Percentiles rank a stretch among this genome's conserved stretches.
Evolutionary conservation across 2,329 filamentous ascomycete species (phyloP).

Genomic region (Arthrobotrys entomopaga): DNA sequence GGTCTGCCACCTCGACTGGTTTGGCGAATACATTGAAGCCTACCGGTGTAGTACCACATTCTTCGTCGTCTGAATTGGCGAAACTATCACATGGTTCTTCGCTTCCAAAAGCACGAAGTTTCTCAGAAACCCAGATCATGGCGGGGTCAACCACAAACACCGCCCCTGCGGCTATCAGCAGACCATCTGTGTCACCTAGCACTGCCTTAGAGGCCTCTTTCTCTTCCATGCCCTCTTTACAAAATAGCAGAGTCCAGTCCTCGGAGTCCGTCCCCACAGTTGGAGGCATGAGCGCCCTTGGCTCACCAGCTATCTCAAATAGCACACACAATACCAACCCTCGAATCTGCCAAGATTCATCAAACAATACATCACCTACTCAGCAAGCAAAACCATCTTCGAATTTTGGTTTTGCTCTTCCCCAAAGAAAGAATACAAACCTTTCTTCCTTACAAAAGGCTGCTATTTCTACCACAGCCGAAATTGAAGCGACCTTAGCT

Average conservation of each 20-base stretch:
- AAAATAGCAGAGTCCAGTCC: conserved; percentile 37
- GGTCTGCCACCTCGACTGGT: conserved; percentile 7
- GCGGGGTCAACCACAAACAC: conserved; percentile 12
- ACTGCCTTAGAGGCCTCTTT: conserved; percentile 39
- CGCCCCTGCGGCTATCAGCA: conserved; percentile 4
- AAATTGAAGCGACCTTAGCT: conserved; percentile 39
- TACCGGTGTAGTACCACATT: conserved; percentile 22
- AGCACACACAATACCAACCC: conserved; percentile 9
- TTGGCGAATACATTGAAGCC: conserved; percentile 24
- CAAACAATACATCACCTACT: conserved; percentile 10
- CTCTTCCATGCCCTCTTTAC: conserved; percentile 44
- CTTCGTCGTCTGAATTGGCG: conserved; percentile 31
- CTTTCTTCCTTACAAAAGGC: conserved; percentile 39
- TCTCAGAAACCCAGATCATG: conserved; percentile 23
- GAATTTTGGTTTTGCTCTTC: conserved; percentile 49
- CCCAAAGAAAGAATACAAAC: conserved; percentile 18
- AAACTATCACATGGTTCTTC: conserved; percentile 32
- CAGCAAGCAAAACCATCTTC: conserved; percentile 21
- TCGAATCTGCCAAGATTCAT: conserved; percentile 6
- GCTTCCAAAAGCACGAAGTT: conserved; percentile 33
- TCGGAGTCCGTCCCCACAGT: conserved; percentile 48
- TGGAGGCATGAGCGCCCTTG: conserved; percentile 26
- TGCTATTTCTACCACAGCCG: conserved; percentile 50
- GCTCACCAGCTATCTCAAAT: conserved; percentile 30
- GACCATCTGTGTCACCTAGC: conserved; percentile 39